Percentiles rank a stretch among this genome's conserved stretches.
Evolutionary conservation across 2,329 filamentous ascomycete species (phyloP).

Genomic region (Fusarium sp.): DNA sequence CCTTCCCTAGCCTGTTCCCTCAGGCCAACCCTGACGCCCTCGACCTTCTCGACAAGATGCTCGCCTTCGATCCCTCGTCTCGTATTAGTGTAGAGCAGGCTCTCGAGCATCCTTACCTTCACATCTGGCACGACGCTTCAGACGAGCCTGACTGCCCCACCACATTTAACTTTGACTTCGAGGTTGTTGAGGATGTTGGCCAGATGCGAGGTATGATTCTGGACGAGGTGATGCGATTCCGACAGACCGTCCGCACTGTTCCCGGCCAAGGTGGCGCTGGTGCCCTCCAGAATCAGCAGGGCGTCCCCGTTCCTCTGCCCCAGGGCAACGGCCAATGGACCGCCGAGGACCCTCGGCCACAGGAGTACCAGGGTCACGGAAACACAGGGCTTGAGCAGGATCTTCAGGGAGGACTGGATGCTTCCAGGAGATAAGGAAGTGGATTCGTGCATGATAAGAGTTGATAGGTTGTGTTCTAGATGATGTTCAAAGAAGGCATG

Average conservation of each 20-base stretch:
- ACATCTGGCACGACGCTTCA: constrained; percentile 98
- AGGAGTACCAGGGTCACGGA: constrained; percentile 66
- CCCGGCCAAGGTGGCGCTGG: constrained; percentile 55
- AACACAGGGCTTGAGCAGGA: constrained; percentile 68
- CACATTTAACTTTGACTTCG: constrained; percentile 98
- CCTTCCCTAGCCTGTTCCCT: constrained; percentile 89
- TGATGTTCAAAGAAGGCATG: constrained; percentile 13
- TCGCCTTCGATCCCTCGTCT: constrained; percentile 94
- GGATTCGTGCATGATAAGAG: constrained; percentile 1
- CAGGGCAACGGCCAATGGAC: constrained; percentile 67
- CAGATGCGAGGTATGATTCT: constrained; percentile 98
- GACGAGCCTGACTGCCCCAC: constrained; percentile 95
- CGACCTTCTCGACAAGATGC: constrained; percentile 95
- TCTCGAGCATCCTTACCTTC: constrained; percentile 94
- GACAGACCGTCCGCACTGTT: constrained; percentile 69
- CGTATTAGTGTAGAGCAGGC: constrained; percentile 96
- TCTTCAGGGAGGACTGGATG: constrained; percentile 63
- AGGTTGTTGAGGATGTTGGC: constrained; percentile 93
- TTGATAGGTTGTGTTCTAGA: constrained; percentile 12
- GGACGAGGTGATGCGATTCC: constrained; percentile 92
- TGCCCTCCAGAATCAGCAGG: constrained; percentile 55
- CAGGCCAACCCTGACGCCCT: constrained; percentile 96
- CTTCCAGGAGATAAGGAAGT: constrained; percentile 51
- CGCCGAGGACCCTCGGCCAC: constrained; percentile 70
- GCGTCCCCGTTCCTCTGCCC: constrained; percentile 66